Evolutionary conservation across 352 stramenopile genomes (phyloP), one percentile per base, ranked within the genome.

Genomic region (Phytophthora pseudosyringae): DNA sequence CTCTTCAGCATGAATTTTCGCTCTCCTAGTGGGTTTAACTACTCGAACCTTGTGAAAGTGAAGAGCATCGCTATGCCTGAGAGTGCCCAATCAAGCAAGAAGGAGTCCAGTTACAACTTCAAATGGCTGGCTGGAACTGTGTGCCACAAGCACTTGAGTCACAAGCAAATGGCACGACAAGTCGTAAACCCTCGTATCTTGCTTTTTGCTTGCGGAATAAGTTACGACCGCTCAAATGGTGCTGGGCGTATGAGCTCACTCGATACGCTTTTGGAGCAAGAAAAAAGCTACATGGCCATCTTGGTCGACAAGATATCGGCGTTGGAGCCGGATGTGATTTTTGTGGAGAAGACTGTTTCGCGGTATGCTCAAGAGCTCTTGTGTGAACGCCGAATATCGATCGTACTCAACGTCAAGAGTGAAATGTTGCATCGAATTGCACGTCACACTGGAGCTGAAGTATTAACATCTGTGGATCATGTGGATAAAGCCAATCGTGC

Each of bases 121-220:
- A 94, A 93, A 33, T 98, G 98, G 76, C 77, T 99, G 2, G 96
- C 96, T 53, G 97, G 97, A 28, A 86, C 98, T 36, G 77, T 99
- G 0, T 99, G 98, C 59, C 81, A 90, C 41, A 99, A 99, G 67
- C 97, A 98, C 54, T 82, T 99, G 21, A 97, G 85, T 35, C 96
- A 99, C 81, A 99, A 99, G 69, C 88, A 92, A 75, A 99, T 99
- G 96, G 82, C 94, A 1, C 83, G 86, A 15, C 80, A 91, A 35
- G 89, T 99, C 13, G 59, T 86, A n/a, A 98, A 98, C 53, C 97
- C 97, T 11, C 91, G 94, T n/a, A 98, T 99, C n/a, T 83, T 99
- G 69, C 82, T 99, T 10, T 81, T 99, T 39, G 90, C 79, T 41
- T 97, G 95, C 21, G 95, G 94, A 39, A 99, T 99, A 58, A 98